phyloP scores from a whole-genome alignment of 805 yeast species.

The Ogataea chonburiensis region DNA sequence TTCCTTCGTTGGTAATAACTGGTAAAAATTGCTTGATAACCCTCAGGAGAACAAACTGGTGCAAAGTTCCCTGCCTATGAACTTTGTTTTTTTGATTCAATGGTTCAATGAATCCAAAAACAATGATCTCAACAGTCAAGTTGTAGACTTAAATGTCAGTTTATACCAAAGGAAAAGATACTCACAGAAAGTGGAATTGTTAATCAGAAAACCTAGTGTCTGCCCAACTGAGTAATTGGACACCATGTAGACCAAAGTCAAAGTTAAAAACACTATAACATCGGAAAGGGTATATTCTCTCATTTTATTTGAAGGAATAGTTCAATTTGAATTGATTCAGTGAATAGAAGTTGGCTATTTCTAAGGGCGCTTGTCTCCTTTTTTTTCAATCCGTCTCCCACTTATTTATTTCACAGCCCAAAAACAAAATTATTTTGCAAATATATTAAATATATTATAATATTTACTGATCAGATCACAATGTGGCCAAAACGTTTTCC shows the following conservation, averaged over 20 bases:
- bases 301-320: slow-evolving; percentile 16
- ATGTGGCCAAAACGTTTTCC: slow-evolving; percentile 35
- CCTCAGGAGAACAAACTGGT: slow-evolving; percentile 26
- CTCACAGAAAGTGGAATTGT: slow-evolving; percentile 24
- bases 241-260: slow-evolving; percentile 27
- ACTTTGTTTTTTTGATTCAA: slow-evolving; percentile 30
- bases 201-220: slow-evolving; percentile 19
- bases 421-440: too few relatives aligned
- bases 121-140: slow-evolving; percentile 25
- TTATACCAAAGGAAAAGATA: not conserved
- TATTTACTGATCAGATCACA: slow-evolving; percentile 18
- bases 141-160: slow-evolving; percentile 19
- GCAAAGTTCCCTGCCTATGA: slow-evolving; percentile 31
- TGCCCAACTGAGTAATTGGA: slow-evolving; percentile 25
- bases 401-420: slow-evolving; percentile 2
- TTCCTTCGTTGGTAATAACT: slow-evolving; percentile 15
- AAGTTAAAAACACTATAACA: slow-evolving; percentile 23
- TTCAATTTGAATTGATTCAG: too few relatives aligned
- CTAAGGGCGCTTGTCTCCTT: slow-evolving; percentile 9
- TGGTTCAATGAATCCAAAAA: slow-evolving; percentile 34
- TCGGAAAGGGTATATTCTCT: slow-evolving; percentile 34
- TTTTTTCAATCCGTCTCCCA: slow-evolving; percentile 5
- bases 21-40: slow-evolving; percentile 23
- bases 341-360: not conserved
- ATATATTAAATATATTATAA: too few relatives aligned